A percentile compares a stretch with the other conserved stretches of the same genome.
Conservation (phyloP, 2,329 filamentous ascomycete genomes). For the Ophiostoma himal-ulmi region DNA sequence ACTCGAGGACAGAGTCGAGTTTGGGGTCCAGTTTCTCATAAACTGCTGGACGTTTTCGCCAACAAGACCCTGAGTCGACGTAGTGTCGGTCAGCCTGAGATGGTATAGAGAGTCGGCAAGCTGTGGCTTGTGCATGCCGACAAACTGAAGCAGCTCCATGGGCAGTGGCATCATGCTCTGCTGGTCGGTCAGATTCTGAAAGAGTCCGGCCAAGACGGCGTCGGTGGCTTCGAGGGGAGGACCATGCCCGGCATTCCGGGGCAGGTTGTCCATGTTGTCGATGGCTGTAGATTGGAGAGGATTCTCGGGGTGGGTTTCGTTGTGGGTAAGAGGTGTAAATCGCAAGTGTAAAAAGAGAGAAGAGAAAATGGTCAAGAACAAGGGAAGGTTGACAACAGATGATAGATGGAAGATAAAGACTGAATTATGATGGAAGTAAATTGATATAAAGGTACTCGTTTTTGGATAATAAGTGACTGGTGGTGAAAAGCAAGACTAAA, state of each 20-base stretch:
- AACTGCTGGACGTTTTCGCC: neutral
- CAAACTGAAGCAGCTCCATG: neutral
- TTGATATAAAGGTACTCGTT: neutral
- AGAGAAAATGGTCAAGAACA: neutral
- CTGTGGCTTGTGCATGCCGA: neutral
- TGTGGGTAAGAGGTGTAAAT: neutral
- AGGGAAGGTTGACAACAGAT: neutral
- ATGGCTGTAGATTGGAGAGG: neutral
- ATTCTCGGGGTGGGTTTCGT: neutral
- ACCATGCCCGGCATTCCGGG: neutral
- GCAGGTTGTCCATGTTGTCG: neutral
- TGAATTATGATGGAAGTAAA: neutral
- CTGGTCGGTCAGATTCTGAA: neutral
- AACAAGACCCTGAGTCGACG: neutral
- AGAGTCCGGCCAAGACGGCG: neutral
- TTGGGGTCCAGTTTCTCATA: neutral
- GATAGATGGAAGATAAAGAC: neutral
- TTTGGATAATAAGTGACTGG: neutral
- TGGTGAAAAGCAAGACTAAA: neutral
- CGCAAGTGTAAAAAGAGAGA: neutral
- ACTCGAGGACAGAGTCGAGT: neutral
- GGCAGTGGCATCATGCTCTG: slow-evolving; percentile 3
- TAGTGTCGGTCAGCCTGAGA: neutral
- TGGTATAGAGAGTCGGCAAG: neutral
- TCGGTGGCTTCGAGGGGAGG: neutral